Base-by-base conservation (phyloP, 352 stramenopile species). In the Albugo candida region DNA sequence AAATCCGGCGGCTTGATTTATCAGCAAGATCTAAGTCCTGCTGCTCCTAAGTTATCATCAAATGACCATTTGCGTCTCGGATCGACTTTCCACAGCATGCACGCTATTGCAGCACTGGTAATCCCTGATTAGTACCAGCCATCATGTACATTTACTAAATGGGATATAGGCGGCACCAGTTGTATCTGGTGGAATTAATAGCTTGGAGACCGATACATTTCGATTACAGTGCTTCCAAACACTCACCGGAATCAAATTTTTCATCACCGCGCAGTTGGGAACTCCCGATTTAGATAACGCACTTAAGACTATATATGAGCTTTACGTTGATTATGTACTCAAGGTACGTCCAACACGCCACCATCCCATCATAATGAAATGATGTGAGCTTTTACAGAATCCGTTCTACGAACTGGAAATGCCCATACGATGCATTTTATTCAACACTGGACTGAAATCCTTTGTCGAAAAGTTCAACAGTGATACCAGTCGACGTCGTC, bases 351-450 rank as follows among this genome's bases (percentile, higher is more conserved):
- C 10, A 31, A 31, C 24, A 31, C 24, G 8, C 24, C 24, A 31
- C 3, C 39, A 43, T 43, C 3, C 39, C 39, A 24, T 10, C 39
- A 43, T 43, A 8, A 24, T 8, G 3, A 31, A n/a, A n/a, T n/a
- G n/a, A 31, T 31, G 24, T 31, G 24, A 31, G 18, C 11, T 41
- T 13, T 35, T 40, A 13, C 35, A 85, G 82, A 96, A 96, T 52
- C 87, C 87, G 13, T 96, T 96, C 55, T 95, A 96, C 58, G 85
- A 96, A 60, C 67, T 96, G 21, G 87, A 96, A 58, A 95, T 96
- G 83, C 85, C 87, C 11, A 95, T 96, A 55, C 83, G 86, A 36
- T 96, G 87, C 65, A 84, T 83, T 36, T 67, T 95, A 34, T 96
- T 96, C 60, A 88, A 93, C 50, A 51, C 64, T 14, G 67, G 83